Evolutionary conservation across 176 grass and related monocot genomes (phyloP).

Genomic region (Bolboschoenus planiculmis): DNA sequence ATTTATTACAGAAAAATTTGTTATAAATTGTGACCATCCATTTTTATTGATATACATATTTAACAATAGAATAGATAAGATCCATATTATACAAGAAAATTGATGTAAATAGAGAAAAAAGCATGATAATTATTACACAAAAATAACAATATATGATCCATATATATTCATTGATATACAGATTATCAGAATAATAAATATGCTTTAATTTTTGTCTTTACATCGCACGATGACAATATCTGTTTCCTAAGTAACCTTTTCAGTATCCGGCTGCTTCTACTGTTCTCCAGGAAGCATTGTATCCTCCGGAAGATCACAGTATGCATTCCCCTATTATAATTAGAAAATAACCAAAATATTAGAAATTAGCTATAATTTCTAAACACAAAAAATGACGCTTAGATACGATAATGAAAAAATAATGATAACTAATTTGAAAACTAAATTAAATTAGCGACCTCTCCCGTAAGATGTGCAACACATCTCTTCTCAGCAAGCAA

Average conservation of each 20-base stretch:
- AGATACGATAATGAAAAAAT: slow-evolving; percentile 9
- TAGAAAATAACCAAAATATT: neutral
- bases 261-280: slow-evolving; percentile 15
- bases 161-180: slow-evolving; percentile 1
- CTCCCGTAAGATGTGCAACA: slow-evolving; percentile 91
- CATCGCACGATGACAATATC: neutral
- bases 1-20: neutral
- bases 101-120: neutral
- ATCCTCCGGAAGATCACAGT: slow-evolving; percentile 78
- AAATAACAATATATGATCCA: neutral
- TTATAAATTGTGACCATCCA: neutral
- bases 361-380: neutral
- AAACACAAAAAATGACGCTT: neutral
- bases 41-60: neutral
- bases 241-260: neutral
- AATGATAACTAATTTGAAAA: neutral
- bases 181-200: neutral
- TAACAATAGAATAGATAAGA: neutral
- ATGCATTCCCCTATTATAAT: slow-evolving; percentile 63
- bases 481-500: slow-evolving; percentile 92
- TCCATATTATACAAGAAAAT: neutral
- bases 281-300: slow-evolving; percentile 86
- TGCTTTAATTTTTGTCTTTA: too few species aligned
- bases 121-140: neutral
- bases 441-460: slow-evolving; percentile 42